These are phyloP conservation scores for Saturnispora ahearnii DNA, from an alignment of 805 yeast species.

Conservation along the genomic window DNA sequence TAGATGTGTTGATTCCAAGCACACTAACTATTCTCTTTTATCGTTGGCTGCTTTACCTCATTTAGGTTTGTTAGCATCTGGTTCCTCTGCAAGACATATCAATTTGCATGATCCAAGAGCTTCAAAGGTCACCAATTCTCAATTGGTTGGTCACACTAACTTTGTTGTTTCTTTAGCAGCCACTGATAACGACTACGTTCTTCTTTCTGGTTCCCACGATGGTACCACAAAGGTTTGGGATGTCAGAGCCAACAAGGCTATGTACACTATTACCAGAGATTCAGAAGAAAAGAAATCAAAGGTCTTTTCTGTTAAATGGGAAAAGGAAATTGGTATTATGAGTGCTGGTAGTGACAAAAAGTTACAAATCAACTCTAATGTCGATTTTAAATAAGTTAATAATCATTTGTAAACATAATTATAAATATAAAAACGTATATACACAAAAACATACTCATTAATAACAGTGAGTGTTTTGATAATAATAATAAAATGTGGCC, in stretches of 20 bases:
- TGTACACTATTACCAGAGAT: slow-evolving; percentile 78
- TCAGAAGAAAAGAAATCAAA: slow-evolving; percentile 46
- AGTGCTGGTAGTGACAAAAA: slow-evolving; percentile 94
- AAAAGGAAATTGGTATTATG: slow-evolving; percentile 64
- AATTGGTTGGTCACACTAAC: slow-evolving; percentile 82
- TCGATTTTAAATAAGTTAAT: slow-evolving; percentile 18
- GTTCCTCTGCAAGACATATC: slow-evolving; percentile 98
- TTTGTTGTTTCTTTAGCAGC: slow-evolving; percentile 76
- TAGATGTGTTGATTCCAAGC: slow-evolving; percentile 76
- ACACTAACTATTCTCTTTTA: slow-evolving; percentile 76
- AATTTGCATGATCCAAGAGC: slow-evolving; percentile 88
- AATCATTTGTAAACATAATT: background rate
- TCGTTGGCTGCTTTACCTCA: slow-evolving; percentile 63
- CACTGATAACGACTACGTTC: slow-evolving; percentile 72
- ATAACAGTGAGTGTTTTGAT: background rate
- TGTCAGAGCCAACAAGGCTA: slow-evolving; percentile 70
- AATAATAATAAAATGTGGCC: background rate
- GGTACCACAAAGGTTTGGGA: slow-evolving; percentile 96
- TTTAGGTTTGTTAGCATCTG: slow-evolving; percentile 70
- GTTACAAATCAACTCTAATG: slow-evolving; percentile 61
- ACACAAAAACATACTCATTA: background rate
- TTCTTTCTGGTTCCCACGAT: slow-evolving; percentile 88
- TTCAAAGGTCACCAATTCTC: slow-evolving; percentile 54
- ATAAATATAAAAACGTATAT: background rate
- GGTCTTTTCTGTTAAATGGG: slow-evolving; percentile 87